Evolutionary conservation across 2,329 filamentous ascomycete species (phyloP).

Genomic region (Exophiala oligosperma): DNA sequence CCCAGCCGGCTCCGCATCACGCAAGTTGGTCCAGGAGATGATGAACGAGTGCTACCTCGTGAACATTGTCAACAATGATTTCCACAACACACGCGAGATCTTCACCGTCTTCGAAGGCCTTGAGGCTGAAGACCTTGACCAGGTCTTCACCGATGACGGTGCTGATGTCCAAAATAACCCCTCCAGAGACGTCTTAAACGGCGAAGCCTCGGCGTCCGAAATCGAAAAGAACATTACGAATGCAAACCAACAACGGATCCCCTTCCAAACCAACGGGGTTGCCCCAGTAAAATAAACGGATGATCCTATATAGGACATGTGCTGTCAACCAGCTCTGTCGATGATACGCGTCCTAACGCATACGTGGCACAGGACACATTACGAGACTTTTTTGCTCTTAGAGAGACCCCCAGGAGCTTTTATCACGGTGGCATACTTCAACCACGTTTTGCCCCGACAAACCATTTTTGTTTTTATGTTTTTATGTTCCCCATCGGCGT

Average conservation of each 20-base stretch:
- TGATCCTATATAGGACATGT: not conserved
- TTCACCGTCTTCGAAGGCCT: constrained; percentile 85
- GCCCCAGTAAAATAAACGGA: constrained; percentile 5
- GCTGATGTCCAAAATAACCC: constrained; percentile 12
- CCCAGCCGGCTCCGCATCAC: constrained; percentile 71
- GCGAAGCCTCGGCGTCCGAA: constrained; percentile 12
- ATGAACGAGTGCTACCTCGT: constrained; percentile 92
- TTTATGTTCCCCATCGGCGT: not conserved
- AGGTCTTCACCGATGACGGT: constrained; percentile 30
- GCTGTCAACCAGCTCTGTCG: not conserved
- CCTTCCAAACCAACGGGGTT: constrained; percentile 16
- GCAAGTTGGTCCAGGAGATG: constrained; percentile 74
- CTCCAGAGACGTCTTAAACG: constrained; percentile 16
- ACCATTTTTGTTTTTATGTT: not conserved
- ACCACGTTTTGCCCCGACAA: not conserved
- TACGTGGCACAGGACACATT: too few relatives aligned
- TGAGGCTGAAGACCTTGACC: constrained; percentile 64
- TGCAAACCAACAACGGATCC: constrained; percentile 16
- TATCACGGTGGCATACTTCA: not conserved
- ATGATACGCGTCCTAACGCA: too few relatives aligned
- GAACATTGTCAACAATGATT: constrained; percentile 98
- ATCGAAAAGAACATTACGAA: constrained; percentile 14
- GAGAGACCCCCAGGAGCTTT: not conserved
- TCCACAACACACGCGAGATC: constrained; percentile 78
- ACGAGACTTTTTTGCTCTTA: not conserved